Conservation (phyloP, 352 stramenopile species). For the Phytophthora brassicae region DNA sequence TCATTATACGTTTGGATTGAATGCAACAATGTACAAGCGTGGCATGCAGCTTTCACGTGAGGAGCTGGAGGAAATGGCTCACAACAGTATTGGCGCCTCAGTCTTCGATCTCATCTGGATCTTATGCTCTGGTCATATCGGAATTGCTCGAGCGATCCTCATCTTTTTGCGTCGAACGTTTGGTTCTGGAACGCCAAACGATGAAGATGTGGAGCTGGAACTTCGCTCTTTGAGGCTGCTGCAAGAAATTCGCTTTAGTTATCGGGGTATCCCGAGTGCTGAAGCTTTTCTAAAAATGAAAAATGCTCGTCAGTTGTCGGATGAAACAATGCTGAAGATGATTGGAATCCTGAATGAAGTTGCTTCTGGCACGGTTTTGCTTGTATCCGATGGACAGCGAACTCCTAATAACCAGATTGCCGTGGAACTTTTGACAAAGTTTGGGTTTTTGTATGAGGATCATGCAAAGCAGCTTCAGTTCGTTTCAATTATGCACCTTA, state of each 20-base stretch:
- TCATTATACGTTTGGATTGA: constrained; percentile 33
- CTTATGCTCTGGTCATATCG: constrained; percentile 36
- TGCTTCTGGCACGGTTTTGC: constrained; percentile 30
- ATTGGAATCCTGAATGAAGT: constrained; percentile 27
- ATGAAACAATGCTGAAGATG: constrained; percentile 15
- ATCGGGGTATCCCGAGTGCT: constrained; percentile 29
- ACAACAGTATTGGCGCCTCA: constrained; percentile 15
- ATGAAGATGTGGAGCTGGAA: constrained; percentile 14
- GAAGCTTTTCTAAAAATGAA: constrained; percentile 28
- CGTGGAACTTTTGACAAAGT: constrained; percentile 36
- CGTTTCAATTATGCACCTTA: constrained; percentile 32
- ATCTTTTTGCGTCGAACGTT: constrained; percentile 26
- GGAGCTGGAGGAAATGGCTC: constrained; percentile 28
- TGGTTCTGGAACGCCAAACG: constrained; percentile 17
- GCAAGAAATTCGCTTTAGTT: constrained; percentile 23
- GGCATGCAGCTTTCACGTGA: constrained; percentile 23
- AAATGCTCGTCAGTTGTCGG: not conserved
- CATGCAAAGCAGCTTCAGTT: constrained; percentile 16
- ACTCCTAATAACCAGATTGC: constrained; percentile 25
- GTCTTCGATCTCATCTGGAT: constrained; percentile 35
- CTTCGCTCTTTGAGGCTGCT: constrained; percentile 26
- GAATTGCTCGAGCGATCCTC: constrained; percentile 38
- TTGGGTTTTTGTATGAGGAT: constrained; percentile 28
- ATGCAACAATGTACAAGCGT: constrained; percentile 19
- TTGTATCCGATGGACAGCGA: constrained; percentile 15